These are phyloP conservation scores for Sanguinoderma infundibulare DNA, from an alignment of 1,284 basidiomycete genomes.

Conservation along the genomic window DNA sequence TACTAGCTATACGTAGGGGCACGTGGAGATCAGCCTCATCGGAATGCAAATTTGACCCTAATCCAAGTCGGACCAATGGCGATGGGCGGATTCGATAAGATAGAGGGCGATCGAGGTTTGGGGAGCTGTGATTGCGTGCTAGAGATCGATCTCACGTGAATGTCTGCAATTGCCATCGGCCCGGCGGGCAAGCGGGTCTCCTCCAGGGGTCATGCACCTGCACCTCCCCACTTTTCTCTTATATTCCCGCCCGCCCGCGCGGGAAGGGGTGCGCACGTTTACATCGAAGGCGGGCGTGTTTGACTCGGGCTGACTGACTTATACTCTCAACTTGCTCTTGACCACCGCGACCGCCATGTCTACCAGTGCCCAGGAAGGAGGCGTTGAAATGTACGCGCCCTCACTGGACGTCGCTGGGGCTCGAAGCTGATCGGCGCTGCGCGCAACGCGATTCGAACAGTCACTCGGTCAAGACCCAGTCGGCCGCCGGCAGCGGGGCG, in stretches of 20 bases:
- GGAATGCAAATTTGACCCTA: not conserved
- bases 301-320: not conserved
- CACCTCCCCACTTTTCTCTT: too few species aligned
- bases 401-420: not conserved
- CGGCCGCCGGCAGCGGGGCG: slow-evolving; percentile 42
- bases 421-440: too few species aligned
- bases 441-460: slow-evolving; percentile 39
- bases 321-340: slow-evolving; percentile 12
- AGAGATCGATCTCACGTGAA: slow-evolving; percentile 32
- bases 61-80: slow-evolving; percentile 8
- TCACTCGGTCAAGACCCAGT: slow-evolving; percentile 45
- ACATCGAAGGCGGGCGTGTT: not conserved
- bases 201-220: slow-evolving; percentile 15
- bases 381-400: slow-evolving; percentile 23
- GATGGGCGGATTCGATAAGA: slow-evolving; percentile 12
- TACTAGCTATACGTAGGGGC: not conserved
- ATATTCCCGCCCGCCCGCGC: slow-evolving; percentile 3
- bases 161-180: not conserved
- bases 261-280: not conserved
- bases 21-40: not conserved
- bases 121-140: slow-evolving; percentile 23
- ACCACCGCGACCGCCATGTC: slow-evolving; percentile 13
- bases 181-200: slow-evolving; percentile 11
- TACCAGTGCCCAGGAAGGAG: slow-evolving; percentile 19
- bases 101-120: slow-evolving; percentile 5